Percentiles rank a stretch among this genome's conserved stretches.
Conservation (phyloP, 441 rosid species). For the Arabidopsis hybrid region DNA sequence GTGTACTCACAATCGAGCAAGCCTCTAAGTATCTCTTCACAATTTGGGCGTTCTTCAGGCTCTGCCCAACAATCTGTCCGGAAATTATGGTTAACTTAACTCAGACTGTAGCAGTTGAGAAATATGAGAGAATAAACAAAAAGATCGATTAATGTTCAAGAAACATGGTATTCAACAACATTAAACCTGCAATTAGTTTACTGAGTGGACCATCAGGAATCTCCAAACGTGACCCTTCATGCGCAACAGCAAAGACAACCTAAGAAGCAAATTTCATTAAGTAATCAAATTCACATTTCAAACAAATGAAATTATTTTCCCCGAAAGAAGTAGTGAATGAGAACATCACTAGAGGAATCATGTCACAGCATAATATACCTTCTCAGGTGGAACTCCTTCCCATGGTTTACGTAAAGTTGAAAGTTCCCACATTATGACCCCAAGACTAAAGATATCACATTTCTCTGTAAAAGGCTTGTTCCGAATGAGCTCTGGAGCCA, state of each 20-base stretch:
- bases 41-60: conserved; percentile 82
- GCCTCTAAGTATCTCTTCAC: conserved; percentile 82
- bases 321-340: not conserved
- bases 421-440: conserved; percentile 98
- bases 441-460: conserved; percentile 96
- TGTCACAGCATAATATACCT: conserved; percentile 53
- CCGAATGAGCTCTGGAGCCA: conserved; percentile 98
- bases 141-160: not conserved
- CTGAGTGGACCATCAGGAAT: conserved; percentile 92
- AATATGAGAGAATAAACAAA: not conserved
- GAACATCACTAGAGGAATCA: conserved; percentile 19
- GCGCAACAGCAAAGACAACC: conserved; percentile 95
- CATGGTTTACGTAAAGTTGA: conserved; percentile 90
- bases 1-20: conserved; percentile 88
- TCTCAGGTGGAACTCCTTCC: conserved; percentile 95
- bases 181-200: conserved; percentile 82
- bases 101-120: not conserved
- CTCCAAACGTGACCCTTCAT: conserved; percentile 87
- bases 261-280: conserved; percentile 39
- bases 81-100: not conserved
- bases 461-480: conserved; percentile 91
- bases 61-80: conserved; percentile 90
- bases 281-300: conserved; percentile 9
- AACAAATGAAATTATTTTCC: not conserved
- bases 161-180: conserved; percentile 19